Evolutionary conservation across 148 eudicot genomes (phyloP), one percentile per base, ranked within the genome.

Genomic region (Rhododendron simsii): DNA sequence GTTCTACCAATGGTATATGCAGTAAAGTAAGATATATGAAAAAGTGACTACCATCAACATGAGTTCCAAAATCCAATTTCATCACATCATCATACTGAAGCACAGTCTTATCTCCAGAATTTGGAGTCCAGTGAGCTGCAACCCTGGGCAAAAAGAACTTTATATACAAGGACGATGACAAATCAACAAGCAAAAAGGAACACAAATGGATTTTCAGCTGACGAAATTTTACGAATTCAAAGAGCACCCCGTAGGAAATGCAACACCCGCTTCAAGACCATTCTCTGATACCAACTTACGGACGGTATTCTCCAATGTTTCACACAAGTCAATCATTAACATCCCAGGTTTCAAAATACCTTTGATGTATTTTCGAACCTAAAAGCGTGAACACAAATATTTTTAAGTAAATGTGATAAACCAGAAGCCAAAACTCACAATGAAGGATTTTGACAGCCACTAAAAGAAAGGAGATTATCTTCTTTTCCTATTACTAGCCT

Each of bases 41-140:
- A 14, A n/a, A 26, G 20, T 23, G 44, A 53, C 88, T 92, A 97
- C 98, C 99, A 91, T 97, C 97, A 87, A 97, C 91, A 87, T 97
- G 99, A 87, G 98, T 97, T 92, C 98, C 99, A 90, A 97, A 97
- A 89, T 97, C 99, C 89, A 97, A 89, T 89, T 97, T 97, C 98
- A 97, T 95, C 87, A 97, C 99, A 92, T 97, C 99, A 89, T 95
- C 94, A 85, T 97, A 95, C 89, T 93, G 95, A 84, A 97, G 93
- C 81, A 95, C 95, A 87, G 98, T 97, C 90, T 93, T 95, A 88
- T 97, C 98, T 89, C 98, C 98, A 75, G 96, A 53, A 89, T 97
- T 97, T 81, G 99, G 99, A 16, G 98, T 97, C 99, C 99, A 97
- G 81, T 97, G 99, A 84, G 99, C 99, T 86, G 99, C 98, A 87